Percentiles rank a stretch among this genome's conserved stretches.
These are phyloP conservation scores for Mycogone perniciosa DNA, from an alignment of 2,329 filamentous ascomycete species.

Conservation along the genomic window DNA sequence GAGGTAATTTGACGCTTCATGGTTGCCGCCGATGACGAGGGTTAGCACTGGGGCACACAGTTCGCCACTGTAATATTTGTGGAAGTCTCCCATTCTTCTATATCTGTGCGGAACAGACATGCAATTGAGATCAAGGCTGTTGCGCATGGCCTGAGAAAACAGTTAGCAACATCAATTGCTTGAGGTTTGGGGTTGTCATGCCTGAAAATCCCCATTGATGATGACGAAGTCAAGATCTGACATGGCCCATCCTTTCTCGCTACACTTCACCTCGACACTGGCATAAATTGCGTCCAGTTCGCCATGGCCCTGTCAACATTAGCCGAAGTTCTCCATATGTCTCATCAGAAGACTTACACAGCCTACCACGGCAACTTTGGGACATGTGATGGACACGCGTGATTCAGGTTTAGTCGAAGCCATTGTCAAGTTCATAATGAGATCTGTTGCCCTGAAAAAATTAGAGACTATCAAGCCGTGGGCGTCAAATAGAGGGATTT, in stretches of 20 bases:
- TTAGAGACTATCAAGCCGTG: too few species aligned
- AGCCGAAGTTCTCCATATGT: background rate
- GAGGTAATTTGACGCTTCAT: background rate
- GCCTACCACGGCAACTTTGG: background rate
- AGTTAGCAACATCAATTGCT: background rate
- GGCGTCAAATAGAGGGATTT: too few species aligned
- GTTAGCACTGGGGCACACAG: background rate
- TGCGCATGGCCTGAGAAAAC: background rate
- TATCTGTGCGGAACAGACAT: background rate
- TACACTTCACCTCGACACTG: background rate
- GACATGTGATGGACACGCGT: background rate
- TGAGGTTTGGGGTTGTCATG: background rate
- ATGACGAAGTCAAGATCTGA: background rate
- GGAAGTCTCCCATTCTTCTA: background rate
- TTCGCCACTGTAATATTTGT: slow-evolving; percentile 1
- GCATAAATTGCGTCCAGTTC: background rate
- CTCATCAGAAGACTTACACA: background rate
- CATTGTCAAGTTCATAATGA: background rate
- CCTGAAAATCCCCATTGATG: background rate
- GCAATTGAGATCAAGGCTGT: background rate
- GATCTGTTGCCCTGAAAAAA: background rate
- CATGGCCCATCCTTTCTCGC: background rate
- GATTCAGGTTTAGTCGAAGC: background rate
- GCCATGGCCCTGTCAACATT: background rate
- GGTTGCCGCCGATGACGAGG: background rate